phyloP scores from a whole-genome alignment of 2,329 filamentous ascomycete genomes.

The Ceratocystis eucalypticola region DNA sequence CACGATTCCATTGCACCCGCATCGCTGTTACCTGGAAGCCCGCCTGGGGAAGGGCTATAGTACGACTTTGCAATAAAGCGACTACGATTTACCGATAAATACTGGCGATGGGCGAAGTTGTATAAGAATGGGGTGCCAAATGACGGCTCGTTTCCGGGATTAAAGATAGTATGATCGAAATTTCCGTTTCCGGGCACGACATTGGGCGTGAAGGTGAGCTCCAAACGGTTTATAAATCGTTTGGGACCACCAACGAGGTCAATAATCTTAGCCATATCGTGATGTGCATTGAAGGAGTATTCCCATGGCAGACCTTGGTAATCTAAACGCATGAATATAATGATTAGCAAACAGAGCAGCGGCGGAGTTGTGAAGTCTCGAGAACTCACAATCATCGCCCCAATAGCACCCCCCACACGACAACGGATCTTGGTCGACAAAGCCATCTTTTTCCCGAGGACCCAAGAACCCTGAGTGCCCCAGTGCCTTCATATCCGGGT shows the following conservation, averaged over 20 bases:
- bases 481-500: slow-evolving; percentile 41
- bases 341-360: neutral
- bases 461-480: slow-evolving; percentile 54
- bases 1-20: slow-evolving; percentile 61
- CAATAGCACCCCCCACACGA: slow-evolving; percentile 53
- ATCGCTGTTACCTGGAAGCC: slow-evolving; percentile 57
- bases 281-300: slow-evolving; percentile 58
- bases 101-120: slow-evolving; percentile 51
- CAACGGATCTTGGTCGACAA: slow-evolving; percentile 42
- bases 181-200: slow-evolving; percentile 29
- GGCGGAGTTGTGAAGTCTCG: neutral
- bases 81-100: slow-evolving; percentile 44
- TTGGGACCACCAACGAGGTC: slow-evolving; percentile 39
- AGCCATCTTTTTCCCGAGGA: slow-evolving; percentile 41
- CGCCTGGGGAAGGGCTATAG: slow-evolving; percentile 41
- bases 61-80: slow-evolving; percentile 45
- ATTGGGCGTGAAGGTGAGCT: slow-evolving; percentile 45
- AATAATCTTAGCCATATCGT: slow-evolving; percentile 47
- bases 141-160: slow-evolving; percentile 53
- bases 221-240: slow-evolving; percentile 43
- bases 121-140: slow-evolving; percentile 57
- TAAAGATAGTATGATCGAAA: slow-evolving; percentile 46
- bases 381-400: slow-evolving; percentile 36
- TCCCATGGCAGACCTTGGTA: slow-evolving; percentile 51
- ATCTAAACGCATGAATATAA: slow-evolving; percentile 21